Evolutionary conservation across 306 rosid genomes (phyloP).

Genomic region (Vicia sativa): DNA sequence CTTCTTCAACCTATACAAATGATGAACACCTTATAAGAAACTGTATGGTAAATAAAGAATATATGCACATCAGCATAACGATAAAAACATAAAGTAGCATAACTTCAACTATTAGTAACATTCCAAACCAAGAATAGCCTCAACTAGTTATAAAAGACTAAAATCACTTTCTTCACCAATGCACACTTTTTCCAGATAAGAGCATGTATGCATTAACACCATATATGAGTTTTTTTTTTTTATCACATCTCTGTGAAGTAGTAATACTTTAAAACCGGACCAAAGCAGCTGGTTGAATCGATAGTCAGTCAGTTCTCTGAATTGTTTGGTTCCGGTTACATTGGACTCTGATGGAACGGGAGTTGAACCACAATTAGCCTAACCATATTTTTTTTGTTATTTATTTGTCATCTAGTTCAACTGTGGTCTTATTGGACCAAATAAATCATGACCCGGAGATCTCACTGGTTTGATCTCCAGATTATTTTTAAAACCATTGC

Average conservation of each 20-base stretch:
- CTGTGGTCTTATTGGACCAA: neutral
- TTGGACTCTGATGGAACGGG: neutral
- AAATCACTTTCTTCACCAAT: slow-evolving; percentile 9
- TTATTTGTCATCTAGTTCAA: neutral
- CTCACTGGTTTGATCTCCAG: neutral
- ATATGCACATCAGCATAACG: slow-evolving; percentile 10
- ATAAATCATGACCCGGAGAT: neutral
- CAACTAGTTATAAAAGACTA: neutral
- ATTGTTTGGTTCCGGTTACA: neutral
- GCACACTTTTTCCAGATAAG: neutral
- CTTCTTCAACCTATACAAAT: slow-evolving; percentile 63
- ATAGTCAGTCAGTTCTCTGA: neutral
- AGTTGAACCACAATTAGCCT: neutral
- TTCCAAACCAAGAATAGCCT: slow-evolving; percentile 6
- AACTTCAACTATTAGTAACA: neutral
- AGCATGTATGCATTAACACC: neutral
- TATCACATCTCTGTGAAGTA: neutral
- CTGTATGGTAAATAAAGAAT: slow-evolving; percentile 2
- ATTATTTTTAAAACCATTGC: too few species aligned
- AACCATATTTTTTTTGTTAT: neutral
- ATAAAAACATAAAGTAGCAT: neutral
- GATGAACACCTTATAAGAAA: slow-evolving; percentile 28
- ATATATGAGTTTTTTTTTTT: neutral
- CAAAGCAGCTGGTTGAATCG: neutral
- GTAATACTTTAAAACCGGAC: neutral